Base-by-base conservation (phyloP, 345 rosid species). In the Eucalyptus erythrocorys region DNA sequence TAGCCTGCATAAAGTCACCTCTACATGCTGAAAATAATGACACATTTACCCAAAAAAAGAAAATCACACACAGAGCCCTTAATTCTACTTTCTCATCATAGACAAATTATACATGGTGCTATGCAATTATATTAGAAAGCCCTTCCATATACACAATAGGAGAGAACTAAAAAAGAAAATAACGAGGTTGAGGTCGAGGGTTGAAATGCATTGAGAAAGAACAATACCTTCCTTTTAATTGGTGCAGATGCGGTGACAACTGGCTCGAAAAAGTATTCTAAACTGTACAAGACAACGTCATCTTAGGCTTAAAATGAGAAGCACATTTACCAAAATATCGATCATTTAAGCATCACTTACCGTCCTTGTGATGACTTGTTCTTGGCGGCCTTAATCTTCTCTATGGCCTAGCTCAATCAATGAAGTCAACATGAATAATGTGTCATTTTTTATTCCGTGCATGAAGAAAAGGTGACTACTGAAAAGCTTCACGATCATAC, bases 351-450 rank as follows among this genome's bases (percentile, higher is more conserved):
- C 27, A 32, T 87, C 87, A 86, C 71, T 90, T 88, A 98, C 99
- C 96, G 93, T 87, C 98, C 99, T 94, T 98, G 99, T n/a, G 99
- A 92, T 89, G 96, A 94, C 94, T 96, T 98, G 92, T 96, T 95
- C 95, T 96, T 98, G 42, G 99, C 99, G 32, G 94, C 91, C 92
- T 97, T 98, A 51, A 98, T 95, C 91, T 98, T 98, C 93, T 98
- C 99, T 87, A 96, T 91, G 13, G 98, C 99, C 99, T 98, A 91
- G 82, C 59, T 85, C 48, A 88, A 86, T 87, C 34, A 76, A 21
- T 43, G 87, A 91, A 57, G 87, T 76, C 64, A 86, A n/a, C 57
- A 22, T 64, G 4, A 76, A 16, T 26, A 50, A 15, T 0, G 15
- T n/a, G 61, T 47, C 59, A 27, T 51, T 10, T 10, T 32, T 17